Conservation (phyloP, 129 eudicot genomes). For the Tagetes patula region DNA sequence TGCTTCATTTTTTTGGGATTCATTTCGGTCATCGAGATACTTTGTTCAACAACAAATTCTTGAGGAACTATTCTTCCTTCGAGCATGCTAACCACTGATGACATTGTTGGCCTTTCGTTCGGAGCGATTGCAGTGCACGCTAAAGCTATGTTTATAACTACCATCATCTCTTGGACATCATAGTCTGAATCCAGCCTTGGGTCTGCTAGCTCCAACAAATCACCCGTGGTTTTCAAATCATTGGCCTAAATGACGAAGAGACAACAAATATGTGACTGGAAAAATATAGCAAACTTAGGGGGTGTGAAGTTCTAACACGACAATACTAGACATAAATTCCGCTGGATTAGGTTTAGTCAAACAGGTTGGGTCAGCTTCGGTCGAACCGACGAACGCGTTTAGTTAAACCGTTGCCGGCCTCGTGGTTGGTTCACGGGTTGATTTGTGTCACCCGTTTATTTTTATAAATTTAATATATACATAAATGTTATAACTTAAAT, state of each 20-base stretch:
- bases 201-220: constrained; percentile 50
- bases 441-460: neutral
- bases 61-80: constrained; percentile 38
- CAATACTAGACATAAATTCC: neutral
- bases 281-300: neutral
- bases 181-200: constrained; percentile 36
- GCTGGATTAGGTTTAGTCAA: neutral
- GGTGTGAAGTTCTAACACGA: neutral
- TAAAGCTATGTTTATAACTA: constrained; percentile 42
- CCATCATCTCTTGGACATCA: constrained; percentile 34
- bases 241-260: constrained; percentile 35
- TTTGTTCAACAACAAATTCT: constrained; percentile 18
- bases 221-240: constrained; percentile 35
- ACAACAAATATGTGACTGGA: neutral
- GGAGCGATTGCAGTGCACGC: constrained; percentile 40
- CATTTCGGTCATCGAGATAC: neutral
- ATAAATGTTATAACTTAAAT: too few species aligned
- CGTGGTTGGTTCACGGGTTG: too few species aligned
- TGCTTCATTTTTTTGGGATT: constrained; percentile 20
- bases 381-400: too few species aligned
- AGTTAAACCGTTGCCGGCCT: too few species aligned
- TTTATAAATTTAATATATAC: too few species aligned
- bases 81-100: constrained; percentile 59
- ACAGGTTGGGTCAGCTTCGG: neutral
- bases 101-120: constrained; percentile 53